Evolutionary conservation across 192 early-diverging fungal genomes (phyloP).

Genomic region (Backusella liffmaniae): DNA sequence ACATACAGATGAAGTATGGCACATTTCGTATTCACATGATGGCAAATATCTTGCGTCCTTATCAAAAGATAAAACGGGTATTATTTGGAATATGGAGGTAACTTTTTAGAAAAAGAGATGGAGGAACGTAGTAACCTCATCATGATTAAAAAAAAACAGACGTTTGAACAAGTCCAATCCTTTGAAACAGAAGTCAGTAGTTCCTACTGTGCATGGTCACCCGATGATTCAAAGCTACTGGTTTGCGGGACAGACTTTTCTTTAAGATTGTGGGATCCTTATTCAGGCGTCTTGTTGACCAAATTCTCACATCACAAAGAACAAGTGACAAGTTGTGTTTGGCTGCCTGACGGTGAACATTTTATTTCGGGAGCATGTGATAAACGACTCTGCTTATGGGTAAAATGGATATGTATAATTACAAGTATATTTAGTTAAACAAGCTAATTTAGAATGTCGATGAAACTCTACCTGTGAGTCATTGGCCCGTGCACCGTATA

Average conservation of each 20-base stretch:
- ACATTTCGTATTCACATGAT: constrained; percentile 87
- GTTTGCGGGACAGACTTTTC: constrained; percentile 80
- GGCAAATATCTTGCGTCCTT: constrained; percentile 88
- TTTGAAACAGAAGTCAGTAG: constrained; percentile 72
- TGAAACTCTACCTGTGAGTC: constrained; percentile 55
- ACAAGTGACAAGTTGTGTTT: constrained; percentile 78
- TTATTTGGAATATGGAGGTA: constrained; percentile 84
- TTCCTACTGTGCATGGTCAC: constrained; percentile 90
- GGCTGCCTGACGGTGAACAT: constrained; percentile 79
- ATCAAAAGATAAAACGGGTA: constrained; percentile 83
- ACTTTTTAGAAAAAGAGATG: background rate
- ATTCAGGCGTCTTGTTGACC: constrained; percentile 56
- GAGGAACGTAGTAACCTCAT: background rate
- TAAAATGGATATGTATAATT: constrained; percentile 21
- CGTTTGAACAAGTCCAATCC: constrained; percentile 50
- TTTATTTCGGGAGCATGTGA: constrained; percentile 89
- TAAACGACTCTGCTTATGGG: constrained; percentile 76
- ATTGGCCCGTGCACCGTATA: constrained; percentile 59
- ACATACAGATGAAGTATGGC: constrained; percentile 96
- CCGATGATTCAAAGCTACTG: constrained; percentile 73
- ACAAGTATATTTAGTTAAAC: constrained; percentile 6
- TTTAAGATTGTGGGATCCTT: constrained; percentile 81
- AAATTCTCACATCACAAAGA: constrained; percentile 74
- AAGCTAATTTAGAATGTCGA: constrained; percentile 35
- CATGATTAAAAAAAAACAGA: constrained; percentile 35